phyloP scores from a whole-genome alignment of 345 rosid genomes.

The Luvunga scandens region DNA sequence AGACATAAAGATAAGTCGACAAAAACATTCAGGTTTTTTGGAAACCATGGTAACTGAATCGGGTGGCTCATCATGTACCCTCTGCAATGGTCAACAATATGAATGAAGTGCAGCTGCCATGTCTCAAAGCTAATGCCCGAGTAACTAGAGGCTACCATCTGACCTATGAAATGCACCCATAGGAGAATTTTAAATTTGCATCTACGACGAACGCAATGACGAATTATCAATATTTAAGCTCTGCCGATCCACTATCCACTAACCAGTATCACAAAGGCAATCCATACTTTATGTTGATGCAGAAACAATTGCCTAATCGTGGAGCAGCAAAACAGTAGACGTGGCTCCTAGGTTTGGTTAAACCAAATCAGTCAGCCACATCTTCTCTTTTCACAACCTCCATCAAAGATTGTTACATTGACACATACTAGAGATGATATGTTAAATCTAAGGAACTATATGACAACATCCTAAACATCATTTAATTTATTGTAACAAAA shows the following conservation, averaged over 20 bases:
- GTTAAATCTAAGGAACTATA: slow-evolving; percentile 1
- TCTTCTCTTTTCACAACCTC: background rate
- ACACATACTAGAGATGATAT: background rate
- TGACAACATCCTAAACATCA: background rate
- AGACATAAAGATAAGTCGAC: background rate
- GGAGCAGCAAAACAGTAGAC: background rate
- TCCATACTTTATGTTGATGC: background rate
- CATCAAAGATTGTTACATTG: background rate
- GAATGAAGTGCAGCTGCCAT: background rate
- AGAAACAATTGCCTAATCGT: background rate
- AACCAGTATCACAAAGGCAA: background rate
- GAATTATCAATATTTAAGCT: background rate
- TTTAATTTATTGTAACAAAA: background rate
- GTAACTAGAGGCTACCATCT: background rate
- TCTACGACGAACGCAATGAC: background rate
- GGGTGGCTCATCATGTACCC: background rate
- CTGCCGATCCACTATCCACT: background rate
- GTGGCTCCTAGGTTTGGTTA: background rate
- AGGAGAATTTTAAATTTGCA: background rate
- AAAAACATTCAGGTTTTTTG: background rate
- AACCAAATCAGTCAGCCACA: background rate
- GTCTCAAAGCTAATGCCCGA: background rate
- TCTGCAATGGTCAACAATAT: background rate
- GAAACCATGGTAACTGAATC: background rate
- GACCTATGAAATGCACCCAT: background rate